Percentiles rank a stretch among this genome's conserved stretches.
Conservation (phyloP, 345 rosid species). For the Ailanthus altissimus region DNA sequence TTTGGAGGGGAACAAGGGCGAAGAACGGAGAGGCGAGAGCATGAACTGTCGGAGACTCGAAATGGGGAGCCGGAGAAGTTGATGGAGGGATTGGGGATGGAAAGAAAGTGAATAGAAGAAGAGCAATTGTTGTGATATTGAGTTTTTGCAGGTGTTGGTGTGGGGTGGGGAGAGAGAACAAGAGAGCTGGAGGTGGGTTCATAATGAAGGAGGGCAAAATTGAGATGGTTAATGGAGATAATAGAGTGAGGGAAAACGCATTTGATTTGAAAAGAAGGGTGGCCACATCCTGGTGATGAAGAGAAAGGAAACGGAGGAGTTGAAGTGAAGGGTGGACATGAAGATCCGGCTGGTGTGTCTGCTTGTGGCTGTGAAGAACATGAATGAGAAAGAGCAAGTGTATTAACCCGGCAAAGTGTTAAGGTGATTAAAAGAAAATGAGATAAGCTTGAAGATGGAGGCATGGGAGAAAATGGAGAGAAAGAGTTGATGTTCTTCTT, state of each 20-base stretch:
- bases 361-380: slow-evolving; percentile 29
- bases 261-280: slow-evolving; percentile 70
- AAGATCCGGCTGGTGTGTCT: slow-evolving; percentile 17
- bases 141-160: neutral
- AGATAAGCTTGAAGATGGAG: slow-evolving; percentile 14
- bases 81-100: slow-evolving; percentile 46
- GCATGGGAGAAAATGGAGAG: slow-evolving; percentile 7
- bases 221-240: slow-evolving; percentile 60
- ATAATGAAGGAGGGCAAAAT: slow-evolving; percentile 56
- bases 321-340: slow-evolving; percentile 74
- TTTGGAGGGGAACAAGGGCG: slow-evolving; percentile 55
- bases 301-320: slow-evolving; percentile 79
- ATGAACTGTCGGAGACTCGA: slow-evolving; percentile 67
- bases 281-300: slow-evolving; percentile 68
- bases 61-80: slow-evolving; percentile 71
- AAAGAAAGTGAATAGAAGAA: slow-evolving; percentile 32
- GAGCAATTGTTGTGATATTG: slow-evolving; percentile 23
- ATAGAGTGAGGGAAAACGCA: slow-evolving; percentile 64
- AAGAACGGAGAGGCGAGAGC: slow-evolving; percentile 70
- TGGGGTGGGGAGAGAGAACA: slow-evolving; percentile 44
- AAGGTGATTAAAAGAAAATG: neutral
- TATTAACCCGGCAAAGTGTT: neutral
- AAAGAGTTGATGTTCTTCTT: neutral
- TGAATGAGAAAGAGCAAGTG: slow-evolving; percentile 8
- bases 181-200: slow-evolving; percentile 53